These are phyloP conservation scores for Trypanosoma congolense DNA, from an alignment of 208 protist species.

Conservation along the genomic window DNA sequence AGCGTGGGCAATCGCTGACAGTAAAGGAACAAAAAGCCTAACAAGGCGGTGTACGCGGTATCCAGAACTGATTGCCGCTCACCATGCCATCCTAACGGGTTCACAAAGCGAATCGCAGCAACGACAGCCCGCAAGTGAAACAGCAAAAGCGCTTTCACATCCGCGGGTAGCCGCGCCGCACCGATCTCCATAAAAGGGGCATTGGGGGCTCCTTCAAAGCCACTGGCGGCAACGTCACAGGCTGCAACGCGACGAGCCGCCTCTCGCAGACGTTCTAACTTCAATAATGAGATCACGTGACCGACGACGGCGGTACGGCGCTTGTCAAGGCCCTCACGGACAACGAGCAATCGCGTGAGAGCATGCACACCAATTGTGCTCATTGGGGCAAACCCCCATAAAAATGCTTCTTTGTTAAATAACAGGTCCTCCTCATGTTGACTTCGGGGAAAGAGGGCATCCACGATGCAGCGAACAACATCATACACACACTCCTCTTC, in stretches of 20 bases:
- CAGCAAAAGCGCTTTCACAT: slow-evolving; percentile 24
- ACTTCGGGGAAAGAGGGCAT: slow-evolving; percentile 4
- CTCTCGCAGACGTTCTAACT: slow-evolving; percentile 18
- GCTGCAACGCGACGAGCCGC: slow-evolving; percentile 8
- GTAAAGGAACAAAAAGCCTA: slow-evolving; percentile 23
- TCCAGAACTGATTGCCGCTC: slow-evolving; percentile 25
- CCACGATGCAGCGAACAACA: slow-evolving; percentile 11
- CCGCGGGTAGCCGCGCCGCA: neutral
- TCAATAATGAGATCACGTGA: slow-evolving; percentile 21
- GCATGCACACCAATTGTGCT: slow-evolving; percentile 12
- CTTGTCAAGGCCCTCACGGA: slow-evolving; percentile 24
- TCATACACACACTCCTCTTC: neutral
- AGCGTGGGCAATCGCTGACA: neutral
- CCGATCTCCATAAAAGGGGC: neutral
- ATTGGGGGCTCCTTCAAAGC: neutral
- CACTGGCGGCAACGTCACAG: neutral
- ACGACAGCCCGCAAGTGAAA: slow-evolving; percentile 30
- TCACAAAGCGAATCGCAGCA: slow-evolving; percentile 17
- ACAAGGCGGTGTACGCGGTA: slow-evolving; percentile 24
- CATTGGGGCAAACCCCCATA: slow-evolving; percentile 19
- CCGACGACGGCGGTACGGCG: slow-evolving; percentile 17
- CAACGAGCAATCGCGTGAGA: slow-evolving; percentile 22
- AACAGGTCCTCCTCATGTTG: neutral
- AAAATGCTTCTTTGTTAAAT: slow-evolving; percentile 4
- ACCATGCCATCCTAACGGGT: slow-evolving; percentile 28